Conservation (phyloP, 2,329 filamentous ascomycete genomes). For the Pyrenophora graminea region DNA sequence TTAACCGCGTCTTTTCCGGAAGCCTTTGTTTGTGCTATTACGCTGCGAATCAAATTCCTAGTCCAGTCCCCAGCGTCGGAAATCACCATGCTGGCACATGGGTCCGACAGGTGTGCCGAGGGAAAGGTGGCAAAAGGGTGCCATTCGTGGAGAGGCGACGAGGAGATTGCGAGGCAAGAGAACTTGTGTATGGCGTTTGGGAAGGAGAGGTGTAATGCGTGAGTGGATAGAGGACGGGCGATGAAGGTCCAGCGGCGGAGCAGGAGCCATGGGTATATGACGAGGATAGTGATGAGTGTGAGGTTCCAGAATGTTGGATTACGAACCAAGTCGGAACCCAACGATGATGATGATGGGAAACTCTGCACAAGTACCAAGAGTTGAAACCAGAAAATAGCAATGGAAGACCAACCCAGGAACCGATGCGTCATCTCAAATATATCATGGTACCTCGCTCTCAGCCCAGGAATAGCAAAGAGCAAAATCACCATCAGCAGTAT, state of each 20-base stretch:
- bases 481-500: too few species aligned
- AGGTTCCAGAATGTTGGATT: too few species aligned
- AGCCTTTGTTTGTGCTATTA: too few species aligned
- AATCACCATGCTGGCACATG: constrained; percentile 35
- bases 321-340: too few species aligned
- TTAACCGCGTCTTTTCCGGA: too few species aligned
- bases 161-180: constrained; percentile 38
- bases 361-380: too few species aligned
- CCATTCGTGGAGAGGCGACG: constrained; percentile 39
- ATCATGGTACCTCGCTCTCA: too few species aligned
- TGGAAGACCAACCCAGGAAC: too few species aligned
- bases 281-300: constrained; percentile 61
- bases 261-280: constrained; percentile 73
- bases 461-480: too few species aligned
- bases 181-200: constrained; percentile 14
- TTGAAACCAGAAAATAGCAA: too few species aligned
- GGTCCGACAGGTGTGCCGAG: neutral
- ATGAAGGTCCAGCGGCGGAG: constrained; percentile 70
- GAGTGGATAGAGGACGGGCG: constrained; percentile 69
- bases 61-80: constrained; percentile 46
- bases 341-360: too few species aligned
- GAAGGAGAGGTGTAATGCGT: constrained; percentile 70
- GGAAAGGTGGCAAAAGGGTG: constrained; percentile 48
- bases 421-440: too few species aligned
- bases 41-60: constrained; percentile 12